Evolutionary conservation across 2,329 filamentous ascomycete genomes (phyloP), one percentile per base, ranked within the genome.

Genomic region (Neobulgaria alba): DNA sequence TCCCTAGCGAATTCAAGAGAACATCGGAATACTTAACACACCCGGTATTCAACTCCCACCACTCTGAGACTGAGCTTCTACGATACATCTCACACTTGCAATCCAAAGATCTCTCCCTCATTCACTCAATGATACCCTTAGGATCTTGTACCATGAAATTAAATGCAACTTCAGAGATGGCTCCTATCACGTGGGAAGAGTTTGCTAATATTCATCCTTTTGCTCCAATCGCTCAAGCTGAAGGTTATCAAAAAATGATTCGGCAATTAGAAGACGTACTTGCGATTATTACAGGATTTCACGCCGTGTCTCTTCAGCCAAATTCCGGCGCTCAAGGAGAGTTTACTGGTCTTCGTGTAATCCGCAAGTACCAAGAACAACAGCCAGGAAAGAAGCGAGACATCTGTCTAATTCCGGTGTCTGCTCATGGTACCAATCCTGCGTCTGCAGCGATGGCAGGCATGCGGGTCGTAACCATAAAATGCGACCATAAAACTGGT

Each of bases 121-220:
- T 89, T 2, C 90, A 96, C 66, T 95, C 89, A 12, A 96, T 96
- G 90, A 96, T 96, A 46, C 88, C 90, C 2, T 75, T 96, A 1
- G 90, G 90, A 15, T 95, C 90, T 1, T 96, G 90, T 70, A 96
- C 90, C 10, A 96, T 96, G 90, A 96, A 96, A 71, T 78, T 95
- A 39, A 95, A 95, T 61, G 85, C 84, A 31, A 92, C 89, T 3
- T 85, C 85, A 0, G 87, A 95, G 67, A 95, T 96, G 90, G 75
- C 85, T 12, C 83, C 89, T 5, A 73, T 95, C 41, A 85, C 85
- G 1, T 82, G 79, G 65, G 77, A 80, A 1, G 77, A 81, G 36
- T 86, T 89, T 57, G 75, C 84, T 31, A 77, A 82, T 46, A 71
- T 94, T 23, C 90, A 96, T 64, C 90, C 90, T 0, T 87, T 88